Base-by-base conservation (phyloP, 2,329 filamentous ascomycete species). In the Alternaria angustiovoidea region DNA sequence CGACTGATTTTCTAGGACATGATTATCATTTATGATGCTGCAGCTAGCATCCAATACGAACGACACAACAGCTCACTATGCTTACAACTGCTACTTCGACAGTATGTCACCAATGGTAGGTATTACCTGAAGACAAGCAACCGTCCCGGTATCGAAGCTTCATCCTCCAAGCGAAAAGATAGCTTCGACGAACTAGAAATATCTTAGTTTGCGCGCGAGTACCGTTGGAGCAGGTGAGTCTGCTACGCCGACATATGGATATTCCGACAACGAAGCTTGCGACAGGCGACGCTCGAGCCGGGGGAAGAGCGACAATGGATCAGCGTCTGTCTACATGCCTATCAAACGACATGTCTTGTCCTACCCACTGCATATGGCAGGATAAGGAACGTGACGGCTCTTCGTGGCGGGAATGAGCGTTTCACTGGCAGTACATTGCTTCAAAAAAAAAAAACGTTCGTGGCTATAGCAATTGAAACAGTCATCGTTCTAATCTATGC, bases 1-100 rank as follows among this genome's bases (percentile, higher is more conserved):
- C 66, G 61, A 65, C 63, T 68, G 54, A 57, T 65, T 47, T 39
- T 54, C 9, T 65, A 76, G 74, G 74, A 76, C 72, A 59, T 76
- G 74, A 76, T 72, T 51, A 44, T 26, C 54, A 32, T 54, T 47
- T 58, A 54, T 32, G 62, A 59, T 71, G 69, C 69, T 74, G 70
- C 64, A 51, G 38, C 56, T 51, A 64, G 69, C 71, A 73, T 69
- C 57, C 43, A 60, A 44, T 66, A 61, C 60, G 65, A 65, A 59
- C 28, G 44, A 30, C 28, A 61, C 42, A 58, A 44, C 52, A 46
- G 34, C 51, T 48, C 42, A 28, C 46, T 48, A 54, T 58, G 58
- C 51, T 43, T 34, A 39, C 38, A 44, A 51, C 54, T 48, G 43
- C 52, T 49, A 43, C 28, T 38, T 24, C 58, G 32, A 43, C 39